phyloP scores from a whole-genome alignment of 768 basidiomycete genomes.

The Fomitopsis pulvina region DNA sequence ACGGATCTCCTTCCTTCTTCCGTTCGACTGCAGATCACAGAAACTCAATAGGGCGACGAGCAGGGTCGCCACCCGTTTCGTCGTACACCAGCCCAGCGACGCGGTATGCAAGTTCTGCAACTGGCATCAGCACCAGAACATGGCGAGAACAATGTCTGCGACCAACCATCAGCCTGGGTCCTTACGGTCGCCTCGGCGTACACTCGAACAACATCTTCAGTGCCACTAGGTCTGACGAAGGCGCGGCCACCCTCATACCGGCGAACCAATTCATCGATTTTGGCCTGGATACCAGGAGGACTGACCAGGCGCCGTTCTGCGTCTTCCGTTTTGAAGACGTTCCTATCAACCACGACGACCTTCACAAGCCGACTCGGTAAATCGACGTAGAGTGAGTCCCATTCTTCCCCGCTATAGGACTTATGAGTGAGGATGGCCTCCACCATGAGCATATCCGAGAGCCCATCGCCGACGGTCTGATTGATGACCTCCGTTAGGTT shows the following conservation, averaged over 20 bases:
- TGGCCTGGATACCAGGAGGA: slow-evolving; percentile 73
- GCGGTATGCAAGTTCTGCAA: slow-evolving; percentile 73
- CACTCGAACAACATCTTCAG: slow-evolving; percentile 96
- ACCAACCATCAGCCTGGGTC: slow-evolving; percentile 78
- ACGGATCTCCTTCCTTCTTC: not conserved
- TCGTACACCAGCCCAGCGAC: slow-evolving; percentile 85
- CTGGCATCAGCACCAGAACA: slow-evolving; percentile 7
- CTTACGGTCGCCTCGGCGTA: slow-evolving; percentile 86
- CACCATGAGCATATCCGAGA: slow-evolving; percentile 93
- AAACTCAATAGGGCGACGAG: slow-evolving; percentile 74
- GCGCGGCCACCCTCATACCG: slow-evolving; percentile 81
- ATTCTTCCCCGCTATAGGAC: slow-evolving; percentile 75
- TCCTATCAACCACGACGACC: slow-evolving; percentile 78
- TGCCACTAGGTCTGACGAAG: slow-evolving; percentile 95
- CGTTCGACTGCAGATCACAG: slow-evolving; percentile 30
- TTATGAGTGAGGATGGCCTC: slow-evolving; percentile 88
- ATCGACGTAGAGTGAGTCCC: slow-evolving; percentile 92
- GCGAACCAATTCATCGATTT: slow-evolving; percentile 74
- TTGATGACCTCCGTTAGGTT: slow-evolving; percentile 86
- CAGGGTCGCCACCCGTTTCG: slow-evolving; percentile 72
- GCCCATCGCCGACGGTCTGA: slow-evolving; percentile 95
- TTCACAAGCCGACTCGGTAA: slow-evolving; percentile 94
- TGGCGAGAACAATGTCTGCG: not conserved
- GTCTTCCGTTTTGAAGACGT: slow-evolving; percentile 83
- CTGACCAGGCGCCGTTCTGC: slow-evolving; percentile 85